phyloP scores from a whole-genome alignment of 1,284 basidiomycete species.

The Taiwanofungus camphoratus region DNA sequence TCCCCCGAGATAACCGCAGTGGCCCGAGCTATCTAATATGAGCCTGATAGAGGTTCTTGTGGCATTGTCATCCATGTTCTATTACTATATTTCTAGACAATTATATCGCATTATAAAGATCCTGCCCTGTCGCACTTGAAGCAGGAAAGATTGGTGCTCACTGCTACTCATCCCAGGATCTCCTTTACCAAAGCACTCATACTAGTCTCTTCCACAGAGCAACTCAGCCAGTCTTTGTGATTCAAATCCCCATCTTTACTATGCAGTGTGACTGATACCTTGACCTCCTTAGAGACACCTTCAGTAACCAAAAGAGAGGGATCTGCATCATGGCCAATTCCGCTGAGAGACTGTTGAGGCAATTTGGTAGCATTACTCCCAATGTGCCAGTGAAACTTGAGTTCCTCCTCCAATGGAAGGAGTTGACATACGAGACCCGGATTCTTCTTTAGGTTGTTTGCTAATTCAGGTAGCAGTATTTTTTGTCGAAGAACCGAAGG shows the following conservation, averaged over 20 bases:
- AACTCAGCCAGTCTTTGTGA: not conserved
- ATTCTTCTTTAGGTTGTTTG: slow-evolving; percentile 32
- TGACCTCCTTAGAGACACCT: no score
- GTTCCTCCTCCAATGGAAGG: slow-evolving; percentile 46
- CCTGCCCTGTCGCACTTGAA: not conserved
- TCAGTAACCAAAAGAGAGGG: no score
- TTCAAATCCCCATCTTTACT: no score
- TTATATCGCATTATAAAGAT: no score
- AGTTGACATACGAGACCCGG: slow-evolving; percentile 41
- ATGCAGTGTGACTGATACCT: no score
- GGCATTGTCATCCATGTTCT: no score
- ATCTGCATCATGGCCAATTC: no score
- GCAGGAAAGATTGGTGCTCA: not conserved
- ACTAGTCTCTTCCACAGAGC: slow-evolving; percentile 3
- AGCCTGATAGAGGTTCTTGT: no score
- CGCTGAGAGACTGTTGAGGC: no score
- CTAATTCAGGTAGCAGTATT: slow-evolving; percentile 31
- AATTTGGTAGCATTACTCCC: slow-evolving; percentile 1
- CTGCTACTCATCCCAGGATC: not conserved
- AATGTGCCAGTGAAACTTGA: slow-evolving; percentile 41
- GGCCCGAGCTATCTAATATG: no score
- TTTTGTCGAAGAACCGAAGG: slow-evolving; percentile 49
- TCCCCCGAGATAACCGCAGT: no score
- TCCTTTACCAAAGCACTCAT: not conserved
- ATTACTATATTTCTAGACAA: no score